These are phyloP conservation scores for Roridomyces roridus DNA, from an alignment of 768 basidiomycete genomes.

Conservation along the genomic window DNA sequence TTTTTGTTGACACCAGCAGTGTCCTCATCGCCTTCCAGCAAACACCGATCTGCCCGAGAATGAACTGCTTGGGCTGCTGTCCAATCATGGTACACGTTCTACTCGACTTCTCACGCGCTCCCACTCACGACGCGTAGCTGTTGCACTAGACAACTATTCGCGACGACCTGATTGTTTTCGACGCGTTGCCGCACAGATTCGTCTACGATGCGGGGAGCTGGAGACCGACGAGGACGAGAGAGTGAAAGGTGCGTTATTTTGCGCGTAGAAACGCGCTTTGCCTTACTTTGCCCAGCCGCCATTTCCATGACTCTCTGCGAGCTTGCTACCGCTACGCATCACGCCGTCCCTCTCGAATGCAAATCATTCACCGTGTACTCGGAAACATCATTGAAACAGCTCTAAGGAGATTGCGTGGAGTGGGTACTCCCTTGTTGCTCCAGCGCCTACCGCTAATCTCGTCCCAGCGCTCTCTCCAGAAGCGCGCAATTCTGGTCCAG, in stretches of 20 bases:
- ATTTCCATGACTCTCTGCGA: conserved; percentile 84
- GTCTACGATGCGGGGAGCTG: conserved; percentile 56
- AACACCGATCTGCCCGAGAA: neutral
- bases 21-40: conserved; percentile 5
- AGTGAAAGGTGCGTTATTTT: conserved; percentile 52
- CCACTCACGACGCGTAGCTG: conserved; percentile 32
- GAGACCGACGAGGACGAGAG: conserved; percentile 67
- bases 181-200: conserved; percentile 53
- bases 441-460: conserved; percentile 5
- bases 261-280: neutral
- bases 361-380: conserved; percentile 36
- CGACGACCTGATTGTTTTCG: conserved; percentile 70
- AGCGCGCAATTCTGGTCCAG: conserved; percentile 88
- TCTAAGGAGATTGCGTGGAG: conserved; percentile 60
- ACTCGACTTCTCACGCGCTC: neutral
- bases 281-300: conserved; percentile 51
- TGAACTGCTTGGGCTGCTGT: conserved; percentile 18
- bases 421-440: conserved; percentile 31
- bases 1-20: neutral
- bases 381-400: conserved; percentile 16
- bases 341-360: conserved; percentile 75
- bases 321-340: conserved; percentile 73
- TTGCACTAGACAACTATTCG: conserved; percentile 47
- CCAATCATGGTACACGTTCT: conserved; percentile 18
- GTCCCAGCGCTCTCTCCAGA: conserved; percentile 67